Conservation (phyloP, 108 stramenopile genomes). For the Skeletonema costatum region DNA sequence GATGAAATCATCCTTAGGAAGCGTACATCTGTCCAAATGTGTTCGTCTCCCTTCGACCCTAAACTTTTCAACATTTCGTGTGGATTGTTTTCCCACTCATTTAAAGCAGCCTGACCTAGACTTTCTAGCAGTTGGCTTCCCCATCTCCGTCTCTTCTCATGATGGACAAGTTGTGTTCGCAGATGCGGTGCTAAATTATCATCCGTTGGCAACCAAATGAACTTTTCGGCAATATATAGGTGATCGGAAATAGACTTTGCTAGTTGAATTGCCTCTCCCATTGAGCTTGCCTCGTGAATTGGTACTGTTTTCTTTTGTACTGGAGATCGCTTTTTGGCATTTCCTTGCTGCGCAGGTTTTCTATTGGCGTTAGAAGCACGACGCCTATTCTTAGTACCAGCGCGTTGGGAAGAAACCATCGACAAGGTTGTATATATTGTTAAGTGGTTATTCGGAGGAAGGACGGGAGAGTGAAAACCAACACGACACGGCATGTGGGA, state of each 20-base stretch:
- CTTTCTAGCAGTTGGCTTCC: conserved; percentile 58
- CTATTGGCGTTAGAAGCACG: neutral
- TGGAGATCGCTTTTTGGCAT: neutral
- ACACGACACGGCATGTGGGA: neutral
- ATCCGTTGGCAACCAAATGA: conserved; percentile 70
- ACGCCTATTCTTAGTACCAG: neutral
- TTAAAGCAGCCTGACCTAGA: conserved; percentile 41
- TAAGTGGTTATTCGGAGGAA: neutral
- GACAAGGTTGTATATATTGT: neutral
- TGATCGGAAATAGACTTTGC: conserved; percentile 26
- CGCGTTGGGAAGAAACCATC: neutral
- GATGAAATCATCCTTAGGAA: conserved; percentile 50
- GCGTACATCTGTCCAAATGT: conserved; percentile 29
- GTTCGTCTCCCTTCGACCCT: neutral
- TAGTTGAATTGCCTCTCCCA: conserved; percentile 49
- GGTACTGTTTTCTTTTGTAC: conserved; percentile 2
- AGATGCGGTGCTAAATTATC: conserved; percentile 59
- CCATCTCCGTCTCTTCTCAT: conserved; percentile 71
- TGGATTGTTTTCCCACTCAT: conserved; percentile 19
- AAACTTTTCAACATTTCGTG: neutral
- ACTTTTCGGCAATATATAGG: conserved; percentile 30
- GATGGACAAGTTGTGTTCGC: conserved; percentile 59
- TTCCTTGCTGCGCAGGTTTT: neutral
- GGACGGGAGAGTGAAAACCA: neutral
- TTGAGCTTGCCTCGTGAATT: conserved; percentile 13